These are phyloP conservation scores for Phoma herbarum DNA, from an alignment of 2,329 filamentous ascomycete species.

Conservation along the genomic window DNA sequence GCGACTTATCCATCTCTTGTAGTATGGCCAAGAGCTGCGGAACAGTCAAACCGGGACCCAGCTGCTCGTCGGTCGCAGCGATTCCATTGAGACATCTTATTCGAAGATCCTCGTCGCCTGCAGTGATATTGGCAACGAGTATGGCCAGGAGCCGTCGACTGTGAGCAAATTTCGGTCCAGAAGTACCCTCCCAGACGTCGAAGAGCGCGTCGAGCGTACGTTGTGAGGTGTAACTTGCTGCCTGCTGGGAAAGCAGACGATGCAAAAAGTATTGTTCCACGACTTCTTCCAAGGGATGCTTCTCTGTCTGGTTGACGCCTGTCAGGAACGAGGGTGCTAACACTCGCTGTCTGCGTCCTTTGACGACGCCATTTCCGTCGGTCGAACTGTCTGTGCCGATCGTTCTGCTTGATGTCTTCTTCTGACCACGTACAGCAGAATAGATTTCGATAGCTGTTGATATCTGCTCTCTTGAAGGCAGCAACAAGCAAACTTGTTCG, in stretches of 20 bases:
- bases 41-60: conserved; percentile 23
- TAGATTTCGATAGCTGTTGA: conserved; percentile 30
- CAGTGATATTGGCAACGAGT: conserved; percentile 18
- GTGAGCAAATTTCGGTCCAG: conserved; percentile 4
- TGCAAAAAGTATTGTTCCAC: conserved; percentile 33
- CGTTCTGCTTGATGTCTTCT: background rate
- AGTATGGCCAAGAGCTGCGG: conserved; percentile 24
- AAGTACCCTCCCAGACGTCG: conserved; percentile 31
- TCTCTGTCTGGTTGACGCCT: background rate
- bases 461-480: conserved; percentile 26
- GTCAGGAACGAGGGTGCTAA: background rate
- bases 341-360: background rate
- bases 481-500: conserved; percentile 14
- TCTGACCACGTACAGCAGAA: conserved; percentile 2
- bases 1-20: conserved; percentile 5
- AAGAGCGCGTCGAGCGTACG: conserved; percentile 29
- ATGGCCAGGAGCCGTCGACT: conserved; percentile 31
- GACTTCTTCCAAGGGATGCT: conserved; percentile 23
- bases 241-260: conserved; percentile 24
- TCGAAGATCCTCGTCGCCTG: conserved; percentile 18
- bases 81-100: conserved; percentile 34
- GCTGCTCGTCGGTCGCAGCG: conserved; percentile 10
- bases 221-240: conserved; percentile 18
- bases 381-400: background rate
- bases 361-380: too few species aligned